Evolutionary conservation across 345 rosid species (phyloP).

Genomic region (Acer yangbiense): DNA sequence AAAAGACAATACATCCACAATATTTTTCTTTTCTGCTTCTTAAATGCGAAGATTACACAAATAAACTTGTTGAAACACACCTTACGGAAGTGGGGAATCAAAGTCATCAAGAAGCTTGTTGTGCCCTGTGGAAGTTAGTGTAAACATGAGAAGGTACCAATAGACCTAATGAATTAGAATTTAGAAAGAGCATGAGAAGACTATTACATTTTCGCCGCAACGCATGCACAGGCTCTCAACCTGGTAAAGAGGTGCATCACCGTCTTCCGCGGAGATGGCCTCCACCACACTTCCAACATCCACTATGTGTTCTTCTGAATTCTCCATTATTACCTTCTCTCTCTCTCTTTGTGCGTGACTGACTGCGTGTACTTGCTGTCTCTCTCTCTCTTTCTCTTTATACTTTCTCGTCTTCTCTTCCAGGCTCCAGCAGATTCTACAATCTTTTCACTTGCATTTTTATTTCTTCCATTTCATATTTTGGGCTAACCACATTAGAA

Average conservation of each 20-base stretch:
- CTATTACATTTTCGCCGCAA: slow-evolving; percentile 71
- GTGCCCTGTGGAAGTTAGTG: slow-evolving; percentile 50
- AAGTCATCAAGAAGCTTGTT: slow-evolving; percentile 70
- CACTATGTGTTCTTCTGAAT: slow-evolving; percentile 35
- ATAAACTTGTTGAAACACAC: slow-evolving; percentile 28
- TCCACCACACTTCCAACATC: slow-evolving; percentile 81
- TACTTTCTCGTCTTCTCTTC: neutral
- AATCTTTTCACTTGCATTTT: neutral
- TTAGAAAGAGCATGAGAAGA: neutral
- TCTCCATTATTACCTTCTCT: neutral
- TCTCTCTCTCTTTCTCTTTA: neutral
- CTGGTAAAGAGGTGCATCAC: slow-evolving; percentile 70
- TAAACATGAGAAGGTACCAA: neutral
- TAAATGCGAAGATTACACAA: too few species aligned
- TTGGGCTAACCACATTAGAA: neutral
- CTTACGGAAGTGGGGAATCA: slow-evolving; percentile 90
- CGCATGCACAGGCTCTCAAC: slow-evolving; percentile 97
- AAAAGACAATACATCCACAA: too few species aligned
- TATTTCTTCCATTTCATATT: too few species aligned
- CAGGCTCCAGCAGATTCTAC: neutral
- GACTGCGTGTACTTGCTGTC: neutral
- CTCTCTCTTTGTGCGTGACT: neutral
- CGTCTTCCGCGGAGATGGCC: slow-evolving; percentile 58
- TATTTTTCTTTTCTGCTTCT: too few species aligned
- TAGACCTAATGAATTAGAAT: neutral